Base-by-base conservation (phyloP, 1,284 basidiomycete species). In the Inonotus hispidus region DNA sequence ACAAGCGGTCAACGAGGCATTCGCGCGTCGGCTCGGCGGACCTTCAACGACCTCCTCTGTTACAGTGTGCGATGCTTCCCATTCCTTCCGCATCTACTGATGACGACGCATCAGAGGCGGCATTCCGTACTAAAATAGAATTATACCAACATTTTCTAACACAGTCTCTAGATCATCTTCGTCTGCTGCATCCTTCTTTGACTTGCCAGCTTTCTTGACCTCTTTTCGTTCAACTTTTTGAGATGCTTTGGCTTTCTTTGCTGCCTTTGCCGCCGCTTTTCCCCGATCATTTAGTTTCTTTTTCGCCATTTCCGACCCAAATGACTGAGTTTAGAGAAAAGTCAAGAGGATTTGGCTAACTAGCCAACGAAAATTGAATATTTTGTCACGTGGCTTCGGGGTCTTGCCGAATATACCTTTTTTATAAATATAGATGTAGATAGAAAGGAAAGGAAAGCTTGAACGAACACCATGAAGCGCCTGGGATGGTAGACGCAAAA, bases 111-210 rank as follows among this genome's bases (percentile, higher is more conserved):
- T 57, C 45, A 53, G 41, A 11, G 47, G 47, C 23, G 21, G 4
- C 23, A 49, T 6, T 25, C 27, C 14, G 16, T 49, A 13, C 10
- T 21, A 49, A 49, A 10, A 4, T 27, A 37, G 14, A 14, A 27
- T 6, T 43, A 16, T 27, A 67, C 68, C 66, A 67, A 90, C 88
- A 79, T 82, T 82, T 69, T 90, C 89, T 27, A 94, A 80, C 64
- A 93, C 92, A 3, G 79, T 81, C 68, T 94, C 90, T 7, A 94
- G 77, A 74, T 94, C 89, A 64, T 90, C 80, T 64, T 91, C 88
- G 63, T 88, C 84, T 35, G 82, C 82, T 32, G 72, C 74, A 27
- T 80, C 80, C 29, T 76, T 75, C 59, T 77, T 78, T 16, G 75
- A 74, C 63, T 82, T 82, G 38, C 67, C 68, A 19, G 66, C 72